These are phyloP conservation scores for Brassica napus DNA, from an alignment of 345 rosid species.

Conservation along the genomic window Da-Ae NC_063446.1:24796001-24796500, in stretches of 20 bases:
- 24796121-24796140: constrained; percentile 90
- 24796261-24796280: constrained; percentile 66
- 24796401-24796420: no score
- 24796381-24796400: no score
- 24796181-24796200: constrained; percentile 97
- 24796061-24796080: constrained; percentile 94
- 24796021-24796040: constrained; percentile 90
- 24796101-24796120: constrained; percentile 99
- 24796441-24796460: no score
- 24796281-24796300: neutral
- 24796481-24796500: no score
- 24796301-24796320: neutral
- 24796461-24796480: no score
- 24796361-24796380: no score
- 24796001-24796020: constrained; percentile 93
- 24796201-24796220: constrained; percentile 99
- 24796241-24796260: constrained; percentile 89
- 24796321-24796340: neutral
- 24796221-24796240: constrained; percentile 99
- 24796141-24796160: constrained; percentile 85
- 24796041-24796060: constrained; percentile 86
- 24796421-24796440: no score
- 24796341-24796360: no score
- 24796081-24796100: constrained; percentile 98
- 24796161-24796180: constrained; percentile 77